Conservation (phyloP, 192 early-diverging fungal species). For the Coemansia sp. region DNA sequence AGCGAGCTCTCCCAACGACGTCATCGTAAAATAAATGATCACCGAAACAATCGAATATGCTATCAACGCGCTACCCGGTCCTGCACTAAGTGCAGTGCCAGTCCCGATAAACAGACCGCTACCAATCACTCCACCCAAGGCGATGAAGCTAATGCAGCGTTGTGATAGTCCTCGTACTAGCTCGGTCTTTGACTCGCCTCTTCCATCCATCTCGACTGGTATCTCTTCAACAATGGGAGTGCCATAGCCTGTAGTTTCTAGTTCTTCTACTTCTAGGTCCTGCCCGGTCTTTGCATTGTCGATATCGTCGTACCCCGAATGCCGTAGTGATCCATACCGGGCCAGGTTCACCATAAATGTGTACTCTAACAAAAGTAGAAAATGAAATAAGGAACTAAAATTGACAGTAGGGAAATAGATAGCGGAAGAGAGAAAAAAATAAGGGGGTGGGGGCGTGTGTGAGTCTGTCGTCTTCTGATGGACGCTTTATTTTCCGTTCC, state of each 20-base stretch:
- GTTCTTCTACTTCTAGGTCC: not conserved
- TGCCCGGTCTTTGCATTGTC: not conserved
- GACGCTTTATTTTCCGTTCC: not conserved
- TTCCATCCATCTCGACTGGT: not conserved
- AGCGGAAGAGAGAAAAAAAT: not conserved
- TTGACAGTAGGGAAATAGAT: not conserved
- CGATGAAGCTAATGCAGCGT: conserved; percentile 61
- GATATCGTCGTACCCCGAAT: conserved; percentile 9
- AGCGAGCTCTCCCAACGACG: conserved; percentile 77
- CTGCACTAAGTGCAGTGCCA: conserved; percentile 67
- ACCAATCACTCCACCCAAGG: conserved; percentile 69
- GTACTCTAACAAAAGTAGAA: not conserved
- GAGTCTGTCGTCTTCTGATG: not conserved
- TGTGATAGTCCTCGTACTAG: conserved; percentile 10
- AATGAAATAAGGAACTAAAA: not conserved
- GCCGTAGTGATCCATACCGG: conserved; percentile 6
- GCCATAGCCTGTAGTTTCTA: not conserved
- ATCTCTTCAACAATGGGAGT: not conserved
- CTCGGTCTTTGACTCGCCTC: not conserved
- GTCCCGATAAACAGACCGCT: conserved; percentile 81
- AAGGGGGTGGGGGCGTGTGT: not conserved
- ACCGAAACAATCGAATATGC: conserved; percentile 65
- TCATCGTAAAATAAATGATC: conserved; percentile 67
- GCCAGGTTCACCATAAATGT: conserved; percentile 8
- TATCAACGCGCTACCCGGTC: conserved; percentile 70